phyloP scores from a whole-genome alignment of 169 alveolate species.

The Plasmodium relictum region DNA sequence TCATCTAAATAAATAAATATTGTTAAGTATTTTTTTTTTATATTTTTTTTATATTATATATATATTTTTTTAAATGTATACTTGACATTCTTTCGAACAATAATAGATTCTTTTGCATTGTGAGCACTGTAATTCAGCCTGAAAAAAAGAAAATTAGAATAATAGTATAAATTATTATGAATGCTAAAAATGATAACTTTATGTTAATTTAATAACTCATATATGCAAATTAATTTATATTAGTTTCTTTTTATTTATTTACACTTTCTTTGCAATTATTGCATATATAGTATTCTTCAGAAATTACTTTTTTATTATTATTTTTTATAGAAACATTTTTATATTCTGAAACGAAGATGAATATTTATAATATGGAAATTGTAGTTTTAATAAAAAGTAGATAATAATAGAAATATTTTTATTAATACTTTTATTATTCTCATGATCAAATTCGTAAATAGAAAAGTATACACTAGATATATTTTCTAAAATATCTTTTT shows the following conservation, averaged over 20 bases:
- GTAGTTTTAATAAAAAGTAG: not conserved
- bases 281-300: slow-evolving; percentile 28
- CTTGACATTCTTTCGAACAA: slow-evolving; percentile 73
- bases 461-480: slow-evolving; percentile 55
- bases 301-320: not conserved
- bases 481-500: slow-evolving; percentile 33
- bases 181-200: too few species aligned
- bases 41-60: not conserved
- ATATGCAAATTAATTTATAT: not conserved
- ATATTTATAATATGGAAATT: too few species aligned
- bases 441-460: slow-evolving; percentile 50
- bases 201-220: not conserved
- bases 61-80: not conserved
- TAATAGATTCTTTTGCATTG: slow-evolving; percentile 65
- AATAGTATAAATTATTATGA: not conserved
- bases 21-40: not conserved
- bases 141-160: not conserved
- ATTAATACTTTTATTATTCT: not conserved
- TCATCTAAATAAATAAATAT: slow-evolving; percentile 10
- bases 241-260: slow-evolving; percentile 7
- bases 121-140: slow-evolving; percentile 75
- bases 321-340: not conserved
- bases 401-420: not conserved
- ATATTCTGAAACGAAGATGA: slow-evolving; percentile 32
- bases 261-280: slow-evolving; percentile 62